A percentile compares a stretch with the other conserved stretches of the same genome.
phyloP scores from a whole-genome alignment of 768 basidiomycete species.

The Pulveroboletus frians region DNA sequence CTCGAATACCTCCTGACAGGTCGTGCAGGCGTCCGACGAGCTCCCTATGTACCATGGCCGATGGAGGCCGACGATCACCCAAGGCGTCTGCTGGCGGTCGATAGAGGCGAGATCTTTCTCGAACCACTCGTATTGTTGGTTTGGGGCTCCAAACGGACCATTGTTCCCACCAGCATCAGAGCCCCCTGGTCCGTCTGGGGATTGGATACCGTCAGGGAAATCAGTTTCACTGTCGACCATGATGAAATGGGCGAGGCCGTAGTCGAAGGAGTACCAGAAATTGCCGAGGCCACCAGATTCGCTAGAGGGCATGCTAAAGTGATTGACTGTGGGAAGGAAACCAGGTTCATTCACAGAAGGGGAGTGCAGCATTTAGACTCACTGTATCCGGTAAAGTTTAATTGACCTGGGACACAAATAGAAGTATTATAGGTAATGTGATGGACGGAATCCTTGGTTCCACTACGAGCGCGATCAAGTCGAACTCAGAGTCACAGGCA shows the following conservation, averaged over 20 bases:
- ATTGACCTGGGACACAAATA: constrained; percentile 24
- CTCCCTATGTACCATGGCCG: constrained; percentile 23
- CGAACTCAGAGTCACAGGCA: background rate
- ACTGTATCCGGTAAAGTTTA: constrained; percentile 28
- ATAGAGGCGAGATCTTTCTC: constrained; percentile 22
- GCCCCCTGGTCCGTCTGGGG: constrained; percentile 21
- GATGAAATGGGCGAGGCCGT: constrained; percentile 28
- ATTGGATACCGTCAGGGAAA: constrained; percentile 21
- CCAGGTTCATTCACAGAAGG: background rate
- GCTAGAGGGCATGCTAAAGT: constrained; percentile 25
- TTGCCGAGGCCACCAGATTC: constrained; percentile 25
- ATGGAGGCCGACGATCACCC: constrained; percentile 26
- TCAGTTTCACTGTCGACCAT: constrained; percentile 23
- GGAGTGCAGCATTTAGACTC: background rate
- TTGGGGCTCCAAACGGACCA: constrained; percentile 26
- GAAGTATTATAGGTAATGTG: constrained; percentile 26
- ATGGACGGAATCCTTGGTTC: constrained; percentile 19
- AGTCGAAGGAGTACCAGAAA: constrained; percentile 31
- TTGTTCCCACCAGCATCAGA: constrained; percentile 17
- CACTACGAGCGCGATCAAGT: constrained; percentile 6
- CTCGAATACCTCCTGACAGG: constrained; percentile 25
- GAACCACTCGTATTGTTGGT: constrained; percentile 27
- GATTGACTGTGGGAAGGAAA: constrained; percentile 16
- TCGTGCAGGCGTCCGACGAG: constrained; percentile 9
- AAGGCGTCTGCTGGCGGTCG: constrained; percentile 23